Conservation (phyloP, 2,329 filamentous ascomycete species). For the Fusarium oligoseptatum region DNA sequence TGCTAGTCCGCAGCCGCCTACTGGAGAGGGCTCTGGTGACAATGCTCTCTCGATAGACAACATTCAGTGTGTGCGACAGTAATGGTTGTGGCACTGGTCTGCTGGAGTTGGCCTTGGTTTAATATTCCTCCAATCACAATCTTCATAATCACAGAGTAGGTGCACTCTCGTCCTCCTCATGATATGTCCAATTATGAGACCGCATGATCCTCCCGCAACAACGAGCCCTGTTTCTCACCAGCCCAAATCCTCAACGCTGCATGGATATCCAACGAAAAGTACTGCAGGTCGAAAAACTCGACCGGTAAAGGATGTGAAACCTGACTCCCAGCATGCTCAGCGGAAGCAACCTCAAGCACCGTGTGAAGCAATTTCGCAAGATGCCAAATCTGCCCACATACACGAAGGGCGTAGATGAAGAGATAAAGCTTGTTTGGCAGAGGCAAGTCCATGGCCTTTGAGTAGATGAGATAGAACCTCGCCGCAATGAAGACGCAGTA, state of each 20-base stretch:
- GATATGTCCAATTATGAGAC: neutral
- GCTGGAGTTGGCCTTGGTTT: neutral
- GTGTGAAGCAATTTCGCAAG: conserved; percentile 11
- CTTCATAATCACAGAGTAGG: neutral
- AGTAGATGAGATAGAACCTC: conserved; percentile 21
- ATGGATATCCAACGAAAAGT: conserved; percentile 20
- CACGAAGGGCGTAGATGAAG: conserved; percentile 18
- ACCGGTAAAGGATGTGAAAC: neutral
- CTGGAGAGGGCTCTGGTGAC: neutral
- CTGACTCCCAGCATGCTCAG: neutral
- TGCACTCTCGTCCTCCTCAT: neutral
- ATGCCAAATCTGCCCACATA: conserved; percentile 15
- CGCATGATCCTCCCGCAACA: neutral
- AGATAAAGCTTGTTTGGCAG: conserved; percentile 15
- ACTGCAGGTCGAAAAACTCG: conserved; percentile 18
- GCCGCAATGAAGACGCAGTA: conserved; percentile 16
- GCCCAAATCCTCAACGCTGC: conserved; percentile 5
- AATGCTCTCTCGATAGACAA: neutral
- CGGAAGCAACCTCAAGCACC: conserved; percentile 8
- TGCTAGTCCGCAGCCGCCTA: conserved; percentile 9
- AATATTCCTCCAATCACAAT: neutral
- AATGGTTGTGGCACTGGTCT: neutral
- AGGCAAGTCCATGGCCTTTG: neutral
- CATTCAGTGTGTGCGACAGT: neutral
- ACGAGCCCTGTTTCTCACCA: neutral